Evolutionary conservation across 1,284 basidiomycete species (phyloP), one percentile per base, ranked within the genome.

Genomic region (Rhizopogon hawkerae): DNA sequence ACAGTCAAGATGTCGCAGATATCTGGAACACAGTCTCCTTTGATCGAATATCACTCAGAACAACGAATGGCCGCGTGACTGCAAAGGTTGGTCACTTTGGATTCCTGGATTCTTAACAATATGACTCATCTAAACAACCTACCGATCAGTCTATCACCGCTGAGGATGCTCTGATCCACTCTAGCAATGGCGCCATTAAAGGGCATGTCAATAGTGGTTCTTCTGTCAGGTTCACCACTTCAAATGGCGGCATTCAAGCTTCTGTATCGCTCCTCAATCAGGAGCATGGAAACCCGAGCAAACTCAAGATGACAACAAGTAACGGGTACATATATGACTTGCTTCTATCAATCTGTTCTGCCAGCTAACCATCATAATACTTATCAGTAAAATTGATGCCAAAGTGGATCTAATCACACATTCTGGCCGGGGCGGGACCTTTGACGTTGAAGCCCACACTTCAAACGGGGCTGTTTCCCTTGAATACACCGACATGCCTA

Each of bases 391-490:
- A 31, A 42, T 42, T 9, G 16, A 31, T 31, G 26, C 41, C 16
- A 13, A 13, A 3, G 16, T 42, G 13, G 41, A 42, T 42, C 49
- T 66, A 1, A 29, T 26, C 42, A 53, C 62, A 3, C 2, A 10
- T 0, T 35, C 51, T 0, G 46, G 49, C 1, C 35, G 54, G 0
- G 60, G 58, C 1, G 64, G 70, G 6, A 46, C 53, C 18, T 73
- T 70, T 43, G 16, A 46, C 7, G 61, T 71, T 9, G 53, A 47
- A 6, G 54, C 68, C 0, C 52, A 35, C 13, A 66, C 71, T 1
- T 60, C 65, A 35, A 73, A 77, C 48, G 62, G 59, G 0, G 60
- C 57, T 3, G 48, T 75, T 3, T 8, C 31, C 1, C 50, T 76
- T 11, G 54, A 48, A n/a, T 68, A 76, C 44, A 56, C 64, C 1